phyloP scores from a whole-genome alignment of 140 eudicot genomes.

The Ambrosia hybrid region DNA sequence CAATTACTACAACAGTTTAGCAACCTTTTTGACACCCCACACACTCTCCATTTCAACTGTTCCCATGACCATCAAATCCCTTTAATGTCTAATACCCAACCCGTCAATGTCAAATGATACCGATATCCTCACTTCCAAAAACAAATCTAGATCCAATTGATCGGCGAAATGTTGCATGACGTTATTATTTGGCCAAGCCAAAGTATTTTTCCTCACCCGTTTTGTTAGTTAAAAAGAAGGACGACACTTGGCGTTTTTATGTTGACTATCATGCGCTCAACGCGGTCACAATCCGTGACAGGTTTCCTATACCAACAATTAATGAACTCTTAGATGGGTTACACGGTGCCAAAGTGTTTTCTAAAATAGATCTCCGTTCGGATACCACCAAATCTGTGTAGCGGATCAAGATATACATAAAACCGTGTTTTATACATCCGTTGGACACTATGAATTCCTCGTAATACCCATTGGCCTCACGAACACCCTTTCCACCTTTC shows the following conservation, averaged over 20 bases:
- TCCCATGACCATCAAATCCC: neutral
- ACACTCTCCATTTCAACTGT: neutral
- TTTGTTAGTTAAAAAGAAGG: no score
- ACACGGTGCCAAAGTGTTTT: neutral
- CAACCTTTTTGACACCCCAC: no score
- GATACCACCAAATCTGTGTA: neutral
- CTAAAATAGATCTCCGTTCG: neutral
- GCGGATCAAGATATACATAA: neutral
- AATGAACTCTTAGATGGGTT: neutral
- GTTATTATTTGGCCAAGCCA: neutral
- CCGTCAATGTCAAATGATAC: no score
- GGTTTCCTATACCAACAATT: neutral
- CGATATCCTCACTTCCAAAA: no score
- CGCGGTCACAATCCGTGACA: neutral
- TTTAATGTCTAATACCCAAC: neutral
- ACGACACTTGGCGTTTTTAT: neutral
- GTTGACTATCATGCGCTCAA: neutral
- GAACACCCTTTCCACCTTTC: neutral
- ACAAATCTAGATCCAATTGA: neutral
- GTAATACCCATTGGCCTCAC: neutral
- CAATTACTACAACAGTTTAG: no score
- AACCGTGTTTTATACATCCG: neutral
- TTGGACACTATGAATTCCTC: neutral
- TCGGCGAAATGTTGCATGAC: neutral
- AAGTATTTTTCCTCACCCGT: neutral